phyloP scores from a whole-genome alignment of 257 asterid species.

The Vinca minor region DNA sequence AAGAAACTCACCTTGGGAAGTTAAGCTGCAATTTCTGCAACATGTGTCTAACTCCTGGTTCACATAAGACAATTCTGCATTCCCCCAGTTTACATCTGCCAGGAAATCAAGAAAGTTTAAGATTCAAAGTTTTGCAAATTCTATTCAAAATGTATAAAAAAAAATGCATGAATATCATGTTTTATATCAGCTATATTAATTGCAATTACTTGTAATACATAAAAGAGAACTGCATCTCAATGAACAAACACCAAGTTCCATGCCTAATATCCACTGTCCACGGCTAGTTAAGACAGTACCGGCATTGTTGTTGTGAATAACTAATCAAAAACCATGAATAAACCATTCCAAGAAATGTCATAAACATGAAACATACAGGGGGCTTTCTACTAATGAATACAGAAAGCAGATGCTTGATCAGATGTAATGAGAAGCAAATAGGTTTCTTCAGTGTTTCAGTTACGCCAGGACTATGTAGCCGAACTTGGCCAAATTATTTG shows the following conservation, averaged over 20 bases:
- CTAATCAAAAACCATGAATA: background rate
- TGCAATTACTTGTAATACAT: background rate
- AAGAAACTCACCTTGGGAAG: conserved; percentile 64
- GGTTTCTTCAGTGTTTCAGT: background rate
- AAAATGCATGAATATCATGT: background rate
- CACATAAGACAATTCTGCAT: conserved; percentile 70
- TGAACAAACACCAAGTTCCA: background rate
- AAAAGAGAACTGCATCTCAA: background rate
- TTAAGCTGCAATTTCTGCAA: conserved; percentile 93
- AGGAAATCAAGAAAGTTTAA: conserved; percentile 13
- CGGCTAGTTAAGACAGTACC: background rate
- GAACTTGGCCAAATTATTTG: background rate
- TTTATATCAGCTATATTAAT: background rate
- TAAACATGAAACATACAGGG: background rate
- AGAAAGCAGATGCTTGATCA: background rate
- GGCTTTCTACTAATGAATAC: background rate
- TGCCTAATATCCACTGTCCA: background rate
- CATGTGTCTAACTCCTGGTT: conserved; percentile 67
- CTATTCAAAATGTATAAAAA: background rate
- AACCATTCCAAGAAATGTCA: background rate
- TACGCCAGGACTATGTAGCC: background rate
- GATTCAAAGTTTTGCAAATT: background rate
- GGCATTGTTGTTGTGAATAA: background rate
- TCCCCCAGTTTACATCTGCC: conserved; percentile 95
- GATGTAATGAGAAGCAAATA: background rate